Percentiles rank a stretch among this genome's conserved stretches.
Conservation (phyloP, 805 yeast species). For the Myxozyma mucilagina region DNA sequence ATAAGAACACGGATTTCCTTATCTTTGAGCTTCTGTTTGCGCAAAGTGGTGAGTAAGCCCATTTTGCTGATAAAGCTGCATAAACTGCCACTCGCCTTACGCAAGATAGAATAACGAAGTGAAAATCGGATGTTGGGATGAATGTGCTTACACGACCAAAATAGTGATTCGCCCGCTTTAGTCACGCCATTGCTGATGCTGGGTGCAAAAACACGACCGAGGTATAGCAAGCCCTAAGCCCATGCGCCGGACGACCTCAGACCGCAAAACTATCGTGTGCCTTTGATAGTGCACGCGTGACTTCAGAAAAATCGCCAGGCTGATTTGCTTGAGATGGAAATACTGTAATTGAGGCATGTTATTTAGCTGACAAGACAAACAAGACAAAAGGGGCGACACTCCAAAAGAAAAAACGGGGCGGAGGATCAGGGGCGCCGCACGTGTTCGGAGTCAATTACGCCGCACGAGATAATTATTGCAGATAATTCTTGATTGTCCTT, state of each 20-base stretch:
- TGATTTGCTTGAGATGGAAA: neutral
- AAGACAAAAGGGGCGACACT: neutral
- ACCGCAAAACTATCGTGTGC: neutral
- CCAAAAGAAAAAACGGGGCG: neutral
- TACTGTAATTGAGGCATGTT: too few relatives aligned
- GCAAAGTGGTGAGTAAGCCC: conserved; percentile 50
- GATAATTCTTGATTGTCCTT: neutral
- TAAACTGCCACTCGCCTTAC: too few relatives aligned
- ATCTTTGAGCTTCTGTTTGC: conserved; percentile 81
- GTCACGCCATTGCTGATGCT: neutral
- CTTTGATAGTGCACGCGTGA: neutral
- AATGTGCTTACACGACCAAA: neutral
- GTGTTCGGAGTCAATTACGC: conserved; percentile 1
- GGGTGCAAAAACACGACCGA: neutral
- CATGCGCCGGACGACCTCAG: conserved; percentile 1
- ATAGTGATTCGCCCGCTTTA: neutral
- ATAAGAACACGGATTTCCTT: conserved; percentile 71
- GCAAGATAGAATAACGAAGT: neutral
- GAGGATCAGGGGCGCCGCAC: conserved; percentile 9
- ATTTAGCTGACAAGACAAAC: too few relatives aligned
- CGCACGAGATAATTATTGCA: conserved; percentile 9
- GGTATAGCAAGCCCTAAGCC: neutral
- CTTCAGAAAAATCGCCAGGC: neutral
- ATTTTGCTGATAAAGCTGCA: conserved; percentile 4
- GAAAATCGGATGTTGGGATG: too few relatives aligned